Conservation (phyloP, 2,329 filamentous ascomycete species). For the Lecanosticta acicola region DNA sequence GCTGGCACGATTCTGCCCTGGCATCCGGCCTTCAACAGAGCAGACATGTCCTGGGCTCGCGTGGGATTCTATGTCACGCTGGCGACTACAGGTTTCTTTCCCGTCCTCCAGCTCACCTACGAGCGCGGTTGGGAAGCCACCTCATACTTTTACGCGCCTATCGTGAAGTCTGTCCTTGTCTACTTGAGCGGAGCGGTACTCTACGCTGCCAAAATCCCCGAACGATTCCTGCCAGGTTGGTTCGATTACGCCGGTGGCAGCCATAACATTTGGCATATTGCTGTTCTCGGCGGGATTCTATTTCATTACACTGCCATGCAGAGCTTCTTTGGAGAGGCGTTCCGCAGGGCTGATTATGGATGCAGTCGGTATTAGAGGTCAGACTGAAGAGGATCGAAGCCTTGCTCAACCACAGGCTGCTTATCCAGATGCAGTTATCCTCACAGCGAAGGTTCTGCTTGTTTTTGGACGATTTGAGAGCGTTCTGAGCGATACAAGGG, state of each 20-base stretch:
- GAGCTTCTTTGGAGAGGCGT: conserved; percentile 68
- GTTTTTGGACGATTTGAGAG: background rate
- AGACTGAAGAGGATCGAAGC: background rate
- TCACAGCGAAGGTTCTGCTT: background rate
- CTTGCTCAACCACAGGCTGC: background rate
- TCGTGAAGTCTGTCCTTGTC: conserved; percentile 77
- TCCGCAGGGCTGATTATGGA: conserved; percentile 30
- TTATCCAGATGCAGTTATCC: background rate
- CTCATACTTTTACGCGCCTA: conserved; percentile 81
- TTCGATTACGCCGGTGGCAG: conserved; percentile 95
- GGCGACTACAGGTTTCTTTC: conserved; percentile 80
- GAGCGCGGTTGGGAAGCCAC: conserved; percentile 75
- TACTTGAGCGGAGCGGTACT: conserved; percentile 80
- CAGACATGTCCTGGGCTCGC: conserved; percentile 87
- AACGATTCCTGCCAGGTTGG: conserved; percentile 84
- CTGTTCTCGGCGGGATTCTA: conserved; percentile 89
- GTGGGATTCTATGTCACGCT: conserved; percentile 89
- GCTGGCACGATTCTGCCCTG: conserved; percentile 88
- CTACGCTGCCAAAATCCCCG: conserved; percentile 87
- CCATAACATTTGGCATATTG: conserved; percentile 96
- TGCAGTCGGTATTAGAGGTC: conserved; percentile 27
- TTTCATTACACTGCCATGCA: conserved; percentile 98
- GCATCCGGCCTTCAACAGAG: conserved; percentile 90
- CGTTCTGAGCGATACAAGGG: conserved; percentile 1
- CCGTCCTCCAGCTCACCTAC: conserved; percentile 74